Base-by-base conservation (phyloP, 176 grass and related monocot species). In the Aegilops bicornis region DNA sequence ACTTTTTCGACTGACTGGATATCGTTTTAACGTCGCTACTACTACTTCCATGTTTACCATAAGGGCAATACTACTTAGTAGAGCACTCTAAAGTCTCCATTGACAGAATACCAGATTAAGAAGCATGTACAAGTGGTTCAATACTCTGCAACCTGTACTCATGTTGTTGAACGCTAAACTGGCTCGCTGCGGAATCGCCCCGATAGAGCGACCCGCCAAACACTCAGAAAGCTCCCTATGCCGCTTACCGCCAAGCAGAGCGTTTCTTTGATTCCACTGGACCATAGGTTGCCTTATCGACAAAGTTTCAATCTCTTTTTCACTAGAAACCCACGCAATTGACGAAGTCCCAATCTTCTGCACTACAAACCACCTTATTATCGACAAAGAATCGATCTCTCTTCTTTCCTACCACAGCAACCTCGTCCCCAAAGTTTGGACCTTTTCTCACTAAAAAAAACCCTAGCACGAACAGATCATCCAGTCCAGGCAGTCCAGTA, bases 401-500 rank as follows among this genome's bases (percentile, higher is more conserved):
- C 74, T 32, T 12, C 2, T 22, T 65, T 65, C 56, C 54, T 2
- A 83, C 63, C 13, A 5, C 24, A 80, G 22, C 22, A 36, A 67
- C 43, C 37, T 27, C 64, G 11, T 2, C 12, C n/a, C 62, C 39
- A 29, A 50, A 56, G 23, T 82, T 56, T 6, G 39, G 12, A 56
- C 31, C 79, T 66, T 29, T 13, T 32, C 64, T 43, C 16, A 74
- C 25, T 13, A 7, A 32, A 12, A 27, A 12, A 84, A 76, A 62
- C n/a, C 88, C 88, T 90, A 83, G 32, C 63, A 78, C 23, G 23
- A 71, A 19, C 6, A 9, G 69, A 80, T 84, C 59, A 22, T 10
- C 45, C 2, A 64, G 39, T 31, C 22, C 50, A 70, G 29, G 37
- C 59, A 36, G 43, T 59, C 59, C 69, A 75, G 50, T 12, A 65